Conservation (phyloP, 2,329 filamentous ascomycete species). For the Teratosphaeria destructans region DNA sequence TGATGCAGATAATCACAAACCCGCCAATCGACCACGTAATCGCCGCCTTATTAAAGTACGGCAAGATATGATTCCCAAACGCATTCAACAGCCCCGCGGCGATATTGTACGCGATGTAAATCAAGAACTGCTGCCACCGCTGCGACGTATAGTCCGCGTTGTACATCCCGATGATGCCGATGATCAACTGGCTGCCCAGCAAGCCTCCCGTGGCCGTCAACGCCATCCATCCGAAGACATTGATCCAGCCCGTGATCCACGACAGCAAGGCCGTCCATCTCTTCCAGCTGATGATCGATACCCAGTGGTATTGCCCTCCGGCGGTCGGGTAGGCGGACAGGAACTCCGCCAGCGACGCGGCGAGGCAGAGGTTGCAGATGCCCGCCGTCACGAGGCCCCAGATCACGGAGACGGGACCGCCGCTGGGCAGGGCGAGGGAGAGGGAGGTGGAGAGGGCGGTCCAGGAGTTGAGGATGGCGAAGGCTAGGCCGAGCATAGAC, state of each 20-base stretch:
- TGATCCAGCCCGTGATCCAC: constrained; percentile 65
- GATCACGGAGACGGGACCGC: constrained; percentile 59
- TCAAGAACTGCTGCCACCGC: constrained; percentile 63
- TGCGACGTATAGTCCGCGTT: constrained; percentile 47
- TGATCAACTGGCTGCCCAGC: constrained; percentile 55
- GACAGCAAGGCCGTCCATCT: constrained; percentile 52
- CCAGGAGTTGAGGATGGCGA: constrained; percentile 55
- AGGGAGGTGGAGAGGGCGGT: constrained; percentile 50
- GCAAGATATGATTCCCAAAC: constrained; percentile 52
- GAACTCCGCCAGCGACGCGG: constrained; percentile 59
- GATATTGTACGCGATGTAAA: constrained; percentile 56
- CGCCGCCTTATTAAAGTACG: constrained; percentile 56
- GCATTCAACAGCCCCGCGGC: constrained; percentile 55
- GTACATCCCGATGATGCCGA: constrained; percentile 54
- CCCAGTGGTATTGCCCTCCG: constrained; percentile 52
- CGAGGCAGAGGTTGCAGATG: constrained; percentile 59
- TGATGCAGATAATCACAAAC: constrained; percentile 60
- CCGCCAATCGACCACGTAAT: constrained; percentile 62
- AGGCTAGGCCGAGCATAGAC: constrained; percentile 49
- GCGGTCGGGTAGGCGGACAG: constrained; percentile 42
- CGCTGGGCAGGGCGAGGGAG: constrained; percentile 55
- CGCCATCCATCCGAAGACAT: constrained; percentile 61
- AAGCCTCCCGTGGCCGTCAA: constrained; percentile 58
- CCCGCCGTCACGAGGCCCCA: constrained; percentile 54
- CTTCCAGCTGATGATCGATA: constrained; percentile 52